Conservation (phyloP, 208 protist species). For the Wallacemonas sp. region DNA sequence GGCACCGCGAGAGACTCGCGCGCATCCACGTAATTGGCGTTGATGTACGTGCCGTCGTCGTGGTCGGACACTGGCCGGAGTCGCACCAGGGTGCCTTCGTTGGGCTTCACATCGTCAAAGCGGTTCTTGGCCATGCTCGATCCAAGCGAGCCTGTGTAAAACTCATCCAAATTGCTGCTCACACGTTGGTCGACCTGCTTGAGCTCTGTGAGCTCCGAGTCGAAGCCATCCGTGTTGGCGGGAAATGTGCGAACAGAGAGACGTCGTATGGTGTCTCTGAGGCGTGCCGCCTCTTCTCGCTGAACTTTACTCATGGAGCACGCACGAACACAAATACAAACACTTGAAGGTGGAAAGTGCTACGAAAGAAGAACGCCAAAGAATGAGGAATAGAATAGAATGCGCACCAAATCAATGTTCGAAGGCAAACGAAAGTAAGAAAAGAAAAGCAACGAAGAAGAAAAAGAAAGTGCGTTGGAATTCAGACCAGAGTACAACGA, state of each 20-base stretch:
- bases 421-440: too few relatives aligned
- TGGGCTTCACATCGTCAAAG: slow-evolving; percentile 68
- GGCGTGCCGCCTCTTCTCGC: slow-evolving; percentile 19
- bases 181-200: slow-evolving; percentile 56
- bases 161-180: slow-evolving; percentile 71
- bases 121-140: slow-evolving; percentile 78
- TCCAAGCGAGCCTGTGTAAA: slow-evolving; percentile 59
- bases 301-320: slow-evolving; percentile 34
- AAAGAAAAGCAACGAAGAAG: background rate
- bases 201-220: slow-evolving; percentile 58
- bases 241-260: slow-evolving; percentile 32
- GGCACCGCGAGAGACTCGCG: slow-evolving; percentile 58
- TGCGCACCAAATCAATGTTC: too few relatives aligned
- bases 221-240: slow-evolving; percentile 56
- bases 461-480: too few relatives aligned
- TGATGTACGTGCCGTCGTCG: slow-evolving; percentile 78
- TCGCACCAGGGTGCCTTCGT: slow-evolving; percentile 68
- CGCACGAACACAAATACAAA: background rate
- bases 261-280: slow-evolving; percentile 29
- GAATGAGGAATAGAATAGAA: too few relatives aligned
- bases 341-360: too few relatives aligned
- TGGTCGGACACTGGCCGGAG: slow-evolving; percentile 25
- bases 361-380: too few relatives aligned
- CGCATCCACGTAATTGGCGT: slow-evolving; percentile 88
- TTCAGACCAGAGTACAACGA: too few relatives aligned